Base-by-base conservation (phyloP, 768 basidiomycete species). In the Tubosaeta sp. region DNA sequence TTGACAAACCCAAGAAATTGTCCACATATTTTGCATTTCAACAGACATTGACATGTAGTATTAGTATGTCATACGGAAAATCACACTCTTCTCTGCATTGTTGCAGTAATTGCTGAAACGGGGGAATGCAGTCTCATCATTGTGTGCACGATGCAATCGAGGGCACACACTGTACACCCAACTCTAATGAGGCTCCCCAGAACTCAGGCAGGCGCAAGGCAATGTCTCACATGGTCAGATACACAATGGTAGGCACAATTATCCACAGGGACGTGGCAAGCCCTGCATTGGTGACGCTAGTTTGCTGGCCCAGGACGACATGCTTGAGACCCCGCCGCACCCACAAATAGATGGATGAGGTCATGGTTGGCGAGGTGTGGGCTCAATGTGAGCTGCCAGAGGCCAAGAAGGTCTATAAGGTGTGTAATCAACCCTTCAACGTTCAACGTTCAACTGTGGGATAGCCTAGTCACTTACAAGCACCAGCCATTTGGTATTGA, bases 281-380 rank as follows among this genome's bases (percentile, higher is more conserved):
- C 5, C 62, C 59, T 1, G 45, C 10, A 35, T 61, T 61, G 42
- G 62, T 64, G 34, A 64, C 6, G 10, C 62, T 62, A 11, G 52
- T 43, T 48, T 64, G 35, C 13, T 38, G 17, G 5, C 64, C 59
- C 1, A 63, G 35, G 37, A 47, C 51, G 8, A 64, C 62, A 3
- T 46, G 51, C 43, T 63, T 59, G 44, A 63, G 62, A 42, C 1
- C 8, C 38, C 0, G 49, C 50, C 1, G 62, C 54, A 11, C 59
- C 50, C 25, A 33, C 25, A 11, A 58, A 59, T 0, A 63, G 48
- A 27, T 58, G 45, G 14, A 14, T 32, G 39, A 63, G 62, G 43
- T 63, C 62, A 38, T 51, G 51, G 47, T 63, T 59, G n/a, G 50
- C 26, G 42, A 64, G 22, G 11, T 43, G 43, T 0, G 62, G 61